Base-by-base conservation (phyloP, 495 filamentous ascomycete species). In the Filosporella fistucella region DNA sequence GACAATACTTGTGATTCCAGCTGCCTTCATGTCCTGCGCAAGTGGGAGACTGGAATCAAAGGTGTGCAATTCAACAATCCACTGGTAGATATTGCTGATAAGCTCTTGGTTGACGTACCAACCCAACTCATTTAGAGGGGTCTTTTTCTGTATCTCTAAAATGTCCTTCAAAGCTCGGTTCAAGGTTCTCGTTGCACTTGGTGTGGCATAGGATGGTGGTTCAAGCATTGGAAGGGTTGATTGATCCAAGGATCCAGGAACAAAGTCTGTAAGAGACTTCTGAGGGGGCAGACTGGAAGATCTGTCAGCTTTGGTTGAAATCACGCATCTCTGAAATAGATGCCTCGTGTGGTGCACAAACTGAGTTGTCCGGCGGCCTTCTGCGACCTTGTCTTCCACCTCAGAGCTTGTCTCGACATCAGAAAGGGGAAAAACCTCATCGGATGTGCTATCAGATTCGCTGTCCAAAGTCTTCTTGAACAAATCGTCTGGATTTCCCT, bases 51-150 rank as follows among this genome's bases (percentile, higher is more conserved):
- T 47, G 0, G 68, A 56, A 11, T 89, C 82, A 56, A 96, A 95
- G 39, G 81, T 86, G 62, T 96, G 91, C 0, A 96, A 65, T 61
- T 96, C 86, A 2, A 95, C 82, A 52, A 95, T 90, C 89, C 90
- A 95, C 62, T 95, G 91, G 60, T 90, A 96, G 30, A 91, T 68
- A 58, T 91, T 96, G 21, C 50, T 59, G 22, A 76, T 42, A 5
- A 58, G 47, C 10, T 68, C 66, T 20, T 69, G 63, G 54, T 93
- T 73, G 48, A 95, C 79, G 60, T 89, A 91, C 88, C 90, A 96
- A 13, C 91, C 91, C 0, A 95, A 75, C 51, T 88, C 77, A 51
- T 85, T 74, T 5, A 82, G 66, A 1, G 81, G 75, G 8, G 75
- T 77, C 25, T 57, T 67, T 10, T 78, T 47, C 56, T 95, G 90